A percentile compares a stretch with the other conserved stretches of the same genome.
Conservation (phyloP, 495 filamentous ascomycete genomes). For the Penicillium psychrofluorescens region DNA sequence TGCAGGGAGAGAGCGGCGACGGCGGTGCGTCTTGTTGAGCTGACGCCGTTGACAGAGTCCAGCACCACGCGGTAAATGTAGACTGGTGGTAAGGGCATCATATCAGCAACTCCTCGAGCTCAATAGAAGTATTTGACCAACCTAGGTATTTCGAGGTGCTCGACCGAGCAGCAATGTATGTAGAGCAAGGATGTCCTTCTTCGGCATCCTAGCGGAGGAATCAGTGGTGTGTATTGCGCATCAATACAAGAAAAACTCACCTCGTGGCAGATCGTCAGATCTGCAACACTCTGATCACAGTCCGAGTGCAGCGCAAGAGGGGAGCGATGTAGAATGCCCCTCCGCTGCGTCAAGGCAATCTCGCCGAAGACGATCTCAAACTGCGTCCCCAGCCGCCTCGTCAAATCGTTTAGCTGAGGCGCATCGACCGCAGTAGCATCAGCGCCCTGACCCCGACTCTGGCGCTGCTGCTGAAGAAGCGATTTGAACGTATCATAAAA, state of each 20-base stretch:
- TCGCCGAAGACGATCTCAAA: conserved; percentile 49
- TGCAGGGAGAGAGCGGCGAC: conserved; percentile 34
- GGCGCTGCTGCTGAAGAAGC: conserved; percentile 25
- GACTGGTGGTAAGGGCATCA: conserved; percentile 22
- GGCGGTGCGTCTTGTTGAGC: conserved; percentile 37
- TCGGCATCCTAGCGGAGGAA: conserved; percentile 11
- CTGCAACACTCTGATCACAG: conserved; percentile 29
- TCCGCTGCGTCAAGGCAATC: conserved; percentile 51
- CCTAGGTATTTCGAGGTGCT: conserved; percentile 23
- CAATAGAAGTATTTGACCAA: conserved; percentile 6
- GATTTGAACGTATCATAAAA: conserved; percentile 43
- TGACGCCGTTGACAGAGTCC: conserved; percentile 47
- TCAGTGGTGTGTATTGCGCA: not conserved
- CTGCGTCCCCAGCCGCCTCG: conserved; percentile 41
- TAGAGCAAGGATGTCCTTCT: conserved; percentile 19
- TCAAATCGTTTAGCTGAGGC: conserved; percentile 48
- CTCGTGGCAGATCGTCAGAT: conserved; percentile 32
- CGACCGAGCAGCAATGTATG: conserved; percentile 31
- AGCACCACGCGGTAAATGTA: conserved; percentile 43
- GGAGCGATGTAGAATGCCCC: conserved; percentile 47
- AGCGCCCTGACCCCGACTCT: conserved; percentile 12
- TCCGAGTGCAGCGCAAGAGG: conserved; percentile 37
- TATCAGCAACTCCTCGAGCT: not conserved
- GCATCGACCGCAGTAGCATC: conserved; percentile 22
- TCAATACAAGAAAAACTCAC: conserved; percentile 5